Base-by-base conservation (phyloP, 371 early-diverging fungal genomes). In the Mucor lusitanicus region DNA sequence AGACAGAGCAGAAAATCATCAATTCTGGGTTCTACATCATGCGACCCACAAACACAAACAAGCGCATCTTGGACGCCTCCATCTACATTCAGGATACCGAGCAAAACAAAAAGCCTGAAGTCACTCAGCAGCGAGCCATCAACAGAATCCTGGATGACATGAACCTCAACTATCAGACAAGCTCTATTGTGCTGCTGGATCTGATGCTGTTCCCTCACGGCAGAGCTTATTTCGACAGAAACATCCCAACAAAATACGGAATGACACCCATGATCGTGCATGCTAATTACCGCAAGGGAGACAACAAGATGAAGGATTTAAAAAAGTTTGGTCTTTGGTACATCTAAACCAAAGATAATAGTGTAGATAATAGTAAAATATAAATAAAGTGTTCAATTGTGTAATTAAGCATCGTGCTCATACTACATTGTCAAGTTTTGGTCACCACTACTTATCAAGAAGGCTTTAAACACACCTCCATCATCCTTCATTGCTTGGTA, bases 61-160 rank as follows among this genome's bases (percentile, higher is more conserved):
- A 81, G 59, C 81, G 79, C 13, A 70, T 83, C 25, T 68, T 83
- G 58, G 74, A 68, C 15, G 74, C 75, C 8, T 76, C 81, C 6
- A 81, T 83, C 55, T 61, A 69, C 11, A 83, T 83, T 37, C 78
- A 79, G 56, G 84, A 83, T 42, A 61, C 58, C 5, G 67, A 67
- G n/a, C 61, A 61, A 25, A 27, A 67, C 19, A 73, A 74, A 37
- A 75, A 75, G 33, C 77, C 79, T 15, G 30, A 77, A 32, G 80
- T 81, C 21, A 83, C 84, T n/a, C 84, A 83, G 46, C 84, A 83
- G 63, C 65, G 74, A 11, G 84, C 84, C n/a, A 81, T 83, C 61
- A 83, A 81, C 37, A 71, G 78, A 27, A 72, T 81, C 2, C 44
- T 83, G 25, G 75, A 79, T 40, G 78, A 81, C 17, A 63, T 81